Conservation (phyloP, 1,284 basidiomycete species). For the Apiotrichum akiyoshidainum region DNA sequence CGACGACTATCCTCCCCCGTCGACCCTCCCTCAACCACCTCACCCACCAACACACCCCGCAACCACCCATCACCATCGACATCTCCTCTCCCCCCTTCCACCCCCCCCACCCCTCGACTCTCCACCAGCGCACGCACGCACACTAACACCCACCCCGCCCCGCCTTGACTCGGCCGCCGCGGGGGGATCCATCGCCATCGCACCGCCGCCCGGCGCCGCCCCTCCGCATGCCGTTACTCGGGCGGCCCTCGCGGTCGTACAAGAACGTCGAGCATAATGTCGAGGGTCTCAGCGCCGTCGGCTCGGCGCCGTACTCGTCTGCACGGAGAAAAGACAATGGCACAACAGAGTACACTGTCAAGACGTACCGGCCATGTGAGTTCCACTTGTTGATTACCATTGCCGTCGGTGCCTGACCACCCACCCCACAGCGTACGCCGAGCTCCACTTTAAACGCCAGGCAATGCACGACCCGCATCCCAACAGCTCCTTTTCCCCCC, state of each 20-base stretch:
- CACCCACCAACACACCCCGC: neutral
- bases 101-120: neutral
- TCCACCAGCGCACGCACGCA: too few species aligned
- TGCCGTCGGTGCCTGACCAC: neutral
- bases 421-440: constrained; percentile 22
- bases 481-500: constrained; percentile 36
- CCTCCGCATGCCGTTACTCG: constrained; percentile 16
- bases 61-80: neutral
- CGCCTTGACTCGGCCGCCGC: neutral
- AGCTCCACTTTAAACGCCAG: constrained; percentile 39
- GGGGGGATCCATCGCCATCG: too few species aligned
- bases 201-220: neutral
- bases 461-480: constrained; percentile 40
- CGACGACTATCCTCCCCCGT: too few species aligned
- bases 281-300: constrained; percentile 32
- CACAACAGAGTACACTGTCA: constrained; percentile 32
- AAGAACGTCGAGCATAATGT: constrained; percentile 40
- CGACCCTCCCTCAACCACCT: neutral
- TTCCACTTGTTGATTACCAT: neutral
- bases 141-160: neutral
- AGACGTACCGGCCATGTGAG: constrained; percentile 47
- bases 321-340: constrained; percentile 1
- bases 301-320: constrained; percentile 24
- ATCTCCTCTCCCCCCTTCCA: neutral
- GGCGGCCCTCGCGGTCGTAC: constrained; percentile 44